Conservation (phyloP, 768 basidiomycete species). For the Suillus plorans region DNA sequence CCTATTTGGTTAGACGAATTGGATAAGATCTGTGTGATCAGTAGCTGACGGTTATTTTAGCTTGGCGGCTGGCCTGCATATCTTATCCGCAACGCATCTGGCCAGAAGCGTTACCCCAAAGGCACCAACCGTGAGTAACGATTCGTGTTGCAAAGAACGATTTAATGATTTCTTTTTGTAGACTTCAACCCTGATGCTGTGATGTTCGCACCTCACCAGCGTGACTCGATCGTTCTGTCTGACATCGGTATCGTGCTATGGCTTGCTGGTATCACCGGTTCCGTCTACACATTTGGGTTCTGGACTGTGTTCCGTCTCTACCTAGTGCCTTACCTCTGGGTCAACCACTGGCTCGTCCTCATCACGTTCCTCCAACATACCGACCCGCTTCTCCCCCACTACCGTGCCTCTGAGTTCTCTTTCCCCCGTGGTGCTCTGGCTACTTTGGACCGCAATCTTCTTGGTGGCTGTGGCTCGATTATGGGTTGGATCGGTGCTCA, state of each 20-base stretch:
- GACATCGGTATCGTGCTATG: slow-evolving; percentile 80
- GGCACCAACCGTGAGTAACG: slow-evolving; percentile 71
- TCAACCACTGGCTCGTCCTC: slow-evolving; percentile 93
- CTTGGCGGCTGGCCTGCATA: slow-evolving; percentile 87
- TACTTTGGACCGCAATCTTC: slow-evolving; percentile 82
- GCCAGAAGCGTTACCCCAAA: slow-evolving; percentile 77
- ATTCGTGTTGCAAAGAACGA: background rate
- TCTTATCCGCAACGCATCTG: slow-evolving; percentile 78
- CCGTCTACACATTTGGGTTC: slow-evolving; percentile 65
- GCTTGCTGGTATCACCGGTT: slow-evolving; percentile 55
- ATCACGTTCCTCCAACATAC: slow-evolving; percentile 99
- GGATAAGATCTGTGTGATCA: background rate
- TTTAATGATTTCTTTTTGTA: slow-evolving; percentile 17
- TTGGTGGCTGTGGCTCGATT: slow-evolving; percentile 75
- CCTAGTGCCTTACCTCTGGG: slow-evolving; percentile 88
- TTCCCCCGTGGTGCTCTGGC: slow-evolving; percentile 93
- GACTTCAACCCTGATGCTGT: slow-evolving; percentile 77
- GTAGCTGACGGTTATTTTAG: slow-evolving; percentile 33
- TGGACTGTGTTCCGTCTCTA: slow-evolving; percentile 76
- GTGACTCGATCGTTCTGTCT: slow-evolving; percentile 72
- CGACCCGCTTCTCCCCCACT: slow-evolving; percentile 92
- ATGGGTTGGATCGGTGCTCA: slow-evolving; percentile 85
- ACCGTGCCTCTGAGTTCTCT: slow-evolving; percentile 84
- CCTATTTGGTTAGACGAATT: slow-evolving; percentile 54
- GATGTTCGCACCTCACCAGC: slow-evolving; percentile 87